Percentiles rank a stretch among this genome's conserved stretches.
phyloP scores from a whole-genome alignment of 2,329 filamentous ascomycete species.

The Pseudogymnoascus sp. region DNA sequence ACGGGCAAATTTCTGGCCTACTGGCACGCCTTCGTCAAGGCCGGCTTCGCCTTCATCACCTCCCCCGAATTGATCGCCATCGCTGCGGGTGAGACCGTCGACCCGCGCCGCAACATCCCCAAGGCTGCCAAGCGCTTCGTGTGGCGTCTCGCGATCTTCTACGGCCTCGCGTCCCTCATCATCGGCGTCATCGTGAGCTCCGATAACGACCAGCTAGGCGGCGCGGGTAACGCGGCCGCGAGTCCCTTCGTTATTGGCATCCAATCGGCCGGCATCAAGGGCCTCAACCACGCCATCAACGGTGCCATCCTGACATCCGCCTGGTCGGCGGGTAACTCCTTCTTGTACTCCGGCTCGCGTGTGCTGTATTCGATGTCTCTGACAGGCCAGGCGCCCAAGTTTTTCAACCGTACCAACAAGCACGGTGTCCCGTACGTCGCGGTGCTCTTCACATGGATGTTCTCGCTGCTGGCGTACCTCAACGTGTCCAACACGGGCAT shows the following conservation, averaged over 20 bases:
- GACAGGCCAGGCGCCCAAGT: constrained; percentile 53
- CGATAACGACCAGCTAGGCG: constrained; percentile 50
- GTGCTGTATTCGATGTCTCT: constrained; percentile 62
- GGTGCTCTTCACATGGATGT: constrained; percentile 46
- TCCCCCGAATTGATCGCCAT: constrained; percentile 53
- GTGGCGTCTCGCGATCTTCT: constrained; percentile 54
- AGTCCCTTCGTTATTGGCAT: constrained; percentile 51
- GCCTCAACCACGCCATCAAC: constrained; percentile 61
- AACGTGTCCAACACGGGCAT: constrained; percentile 57
- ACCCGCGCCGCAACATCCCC: constrained; percentile 57
- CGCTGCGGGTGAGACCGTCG: constrained; percentile 57
- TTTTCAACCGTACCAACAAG: constrained; percentile 52
- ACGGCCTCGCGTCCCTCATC: constrained; percentile 50
- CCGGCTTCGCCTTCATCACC: constrained; percentile 49
- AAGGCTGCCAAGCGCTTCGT: constrained; percentile 55
- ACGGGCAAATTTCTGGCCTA: constrained; percentile 50
- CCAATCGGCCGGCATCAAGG: constrained; percentile 54
- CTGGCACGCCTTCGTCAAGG: constrained; percentile 42
- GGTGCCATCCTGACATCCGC: constrained; percentile 60
- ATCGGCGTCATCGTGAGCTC: constrained; percentile 56
- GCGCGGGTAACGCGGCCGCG: constrained; percentile 39
- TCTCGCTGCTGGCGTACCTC: constrained; percentile 60
- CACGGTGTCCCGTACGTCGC: constrained; percentile 53
- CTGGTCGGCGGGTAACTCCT: constrained; percentile 53
- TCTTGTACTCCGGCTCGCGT: constrained; percentile 59